Conservation (phyloP, 208 protist species). For the Crithidia expoeki region DNA sequence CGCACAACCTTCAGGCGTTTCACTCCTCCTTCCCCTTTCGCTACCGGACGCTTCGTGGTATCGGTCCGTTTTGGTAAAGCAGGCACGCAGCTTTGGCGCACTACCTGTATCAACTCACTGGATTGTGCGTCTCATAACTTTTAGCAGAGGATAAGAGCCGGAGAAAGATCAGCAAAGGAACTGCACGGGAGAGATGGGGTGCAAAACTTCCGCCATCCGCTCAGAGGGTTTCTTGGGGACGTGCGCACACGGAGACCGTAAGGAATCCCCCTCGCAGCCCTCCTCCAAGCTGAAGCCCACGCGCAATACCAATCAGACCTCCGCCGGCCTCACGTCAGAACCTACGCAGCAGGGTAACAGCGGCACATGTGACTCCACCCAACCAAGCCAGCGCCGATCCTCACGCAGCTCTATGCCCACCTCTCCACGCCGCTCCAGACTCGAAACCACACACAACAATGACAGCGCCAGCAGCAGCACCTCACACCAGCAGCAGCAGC, state of each 20-base stretch:
- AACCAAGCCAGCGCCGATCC: neutral
- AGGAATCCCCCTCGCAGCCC: neutral
- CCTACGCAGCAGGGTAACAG: slow-evolving; percentile 9
- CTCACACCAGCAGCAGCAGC: neutral
- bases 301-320: slow-evolving; percentile 4
- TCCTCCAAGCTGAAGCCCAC: slow-evolving; percentile 6
- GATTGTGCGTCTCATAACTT: no score
- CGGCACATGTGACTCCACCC: neutral
- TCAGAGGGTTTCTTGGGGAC: neutral
- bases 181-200: slow-evolving; percentile 32
- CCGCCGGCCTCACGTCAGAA: slow-evolving; percentile 4
- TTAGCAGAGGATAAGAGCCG: neutral
- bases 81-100: no score
- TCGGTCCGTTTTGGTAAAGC: no score
- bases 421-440: slow-evolving; percentile 11
- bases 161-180: slow-evolving; percentile 1
- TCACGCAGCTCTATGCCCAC: slow-evolving; percentile 3
- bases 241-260: neutral
- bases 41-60: no score
- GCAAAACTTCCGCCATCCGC: slow-evolving; percentile 27
- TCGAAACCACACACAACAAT: neutral
- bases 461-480: neutral
- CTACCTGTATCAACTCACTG: no score
- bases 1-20: no score
- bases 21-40: neutral